Conservation (phyloP, 1,284 basidiomycete species). For the Trametes pubescens region DNA sequence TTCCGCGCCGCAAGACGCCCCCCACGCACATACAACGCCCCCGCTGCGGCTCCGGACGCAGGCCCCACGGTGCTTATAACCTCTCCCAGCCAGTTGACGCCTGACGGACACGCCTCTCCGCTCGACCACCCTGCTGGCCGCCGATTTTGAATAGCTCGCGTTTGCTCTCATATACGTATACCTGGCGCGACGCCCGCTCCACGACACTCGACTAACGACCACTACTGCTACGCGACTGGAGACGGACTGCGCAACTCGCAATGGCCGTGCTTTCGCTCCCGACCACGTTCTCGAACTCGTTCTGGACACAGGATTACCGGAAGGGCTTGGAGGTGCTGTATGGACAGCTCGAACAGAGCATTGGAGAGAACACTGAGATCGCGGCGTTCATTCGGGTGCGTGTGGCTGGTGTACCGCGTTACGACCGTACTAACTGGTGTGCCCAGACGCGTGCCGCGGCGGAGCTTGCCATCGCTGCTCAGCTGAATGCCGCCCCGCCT, state of each 20-base stretch:
- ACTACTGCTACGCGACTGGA: neutral
- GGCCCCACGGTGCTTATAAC: constrained; percentile 21
- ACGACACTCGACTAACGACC: neutral
- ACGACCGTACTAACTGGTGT: neutral
- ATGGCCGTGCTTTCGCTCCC: constrained; percentile 91
- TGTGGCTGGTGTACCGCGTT: constrained; percentile 4
- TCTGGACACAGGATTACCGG: constrained; percentile 91
- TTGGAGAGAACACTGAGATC: constrained; percentile 83
- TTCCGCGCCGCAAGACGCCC: constrained; percentile 2
- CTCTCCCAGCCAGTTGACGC: constrained; percentile 17
- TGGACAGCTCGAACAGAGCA: constrained; percentile 81
- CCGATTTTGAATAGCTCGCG: constrained; percentile 9
- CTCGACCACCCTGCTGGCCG: constrained; percentile 4
- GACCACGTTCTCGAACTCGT: constrained; percentile 86
- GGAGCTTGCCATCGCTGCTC: constrained; percentile 66
- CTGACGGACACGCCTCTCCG: constrained; percentile 7
- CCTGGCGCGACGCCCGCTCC: constrained; percentile 1
- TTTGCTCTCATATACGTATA: constrained; percentile 1
- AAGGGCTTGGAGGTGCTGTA: constrained; percentile 82
- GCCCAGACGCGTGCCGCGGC: constrained; percentile 68
- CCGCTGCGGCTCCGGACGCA: constrained; percentile 29
- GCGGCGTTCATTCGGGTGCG: constrained; percentile 82
- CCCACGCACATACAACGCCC: constrained; percentile 32
- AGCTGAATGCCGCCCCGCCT: constrained; percentile 61
- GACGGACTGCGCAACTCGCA: constrained; percentile 9